Conservation (phyloP, 73 alveolate genomes). For the Paramecium octaurelia region DNA sequence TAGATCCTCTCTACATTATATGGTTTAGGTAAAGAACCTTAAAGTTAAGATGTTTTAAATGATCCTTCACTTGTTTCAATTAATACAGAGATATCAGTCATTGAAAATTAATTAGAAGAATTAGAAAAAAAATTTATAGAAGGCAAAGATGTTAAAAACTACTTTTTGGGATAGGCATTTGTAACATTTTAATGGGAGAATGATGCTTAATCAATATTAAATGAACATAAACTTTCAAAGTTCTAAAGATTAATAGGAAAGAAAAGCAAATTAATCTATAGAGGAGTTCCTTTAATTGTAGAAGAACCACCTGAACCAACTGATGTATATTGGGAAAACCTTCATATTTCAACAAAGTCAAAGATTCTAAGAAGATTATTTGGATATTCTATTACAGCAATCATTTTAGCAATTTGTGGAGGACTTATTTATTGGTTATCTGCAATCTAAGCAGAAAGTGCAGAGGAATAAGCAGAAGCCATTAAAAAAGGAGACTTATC, state of each 20-base stretch:
- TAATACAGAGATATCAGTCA: not conserved
- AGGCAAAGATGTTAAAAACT: constrained; percentile 1
- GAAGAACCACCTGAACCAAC: constrained; percentile 85
- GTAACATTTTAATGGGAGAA: constrained; percentile 50
- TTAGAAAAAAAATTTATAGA: constrained; percentile 9
- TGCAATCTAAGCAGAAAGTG: constrained; percentile 23
- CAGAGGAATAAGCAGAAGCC: constrained; percentile 59
- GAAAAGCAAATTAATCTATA: constrained; percentile 16
- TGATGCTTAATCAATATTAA: constrained; percentile 17
- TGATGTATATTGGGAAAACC: constrained; percentile 82
- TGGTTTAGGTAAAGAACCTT: not conserved
- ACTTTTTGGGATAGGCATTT: constrained; percentile 61
- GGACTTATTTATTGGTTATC: constrained; percentile 63
- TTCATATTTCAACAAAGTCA: constrained; percentile 42
- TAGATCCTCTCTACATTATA: not conserved
- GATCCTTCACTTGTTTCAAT: not conserved
- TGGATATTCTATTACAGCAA: constrained; percentile 51
- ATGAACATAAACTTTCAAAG: not conserved
- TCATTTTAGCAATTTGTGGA: constrained; percentile 64
- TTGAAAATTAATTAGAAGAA: constrained; percentile 26
- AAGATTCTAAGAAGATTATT: constrained; percentile 46
- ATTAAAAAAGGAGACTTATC: not conserved
- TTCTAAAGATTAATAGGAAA: not conserved
- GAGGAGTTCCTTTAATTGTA: constrained; percentile 40
- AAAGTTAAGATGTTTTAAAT: not conserved